Percentiles rank a stretch among this genome's conserved stretches.
These are phyloP conservation scores for Phaeosphaeriaceae sp. DNA, from an alignment of 2,329 filamentous ascomycete genomes.

Conservation along the genomic window DNA sequence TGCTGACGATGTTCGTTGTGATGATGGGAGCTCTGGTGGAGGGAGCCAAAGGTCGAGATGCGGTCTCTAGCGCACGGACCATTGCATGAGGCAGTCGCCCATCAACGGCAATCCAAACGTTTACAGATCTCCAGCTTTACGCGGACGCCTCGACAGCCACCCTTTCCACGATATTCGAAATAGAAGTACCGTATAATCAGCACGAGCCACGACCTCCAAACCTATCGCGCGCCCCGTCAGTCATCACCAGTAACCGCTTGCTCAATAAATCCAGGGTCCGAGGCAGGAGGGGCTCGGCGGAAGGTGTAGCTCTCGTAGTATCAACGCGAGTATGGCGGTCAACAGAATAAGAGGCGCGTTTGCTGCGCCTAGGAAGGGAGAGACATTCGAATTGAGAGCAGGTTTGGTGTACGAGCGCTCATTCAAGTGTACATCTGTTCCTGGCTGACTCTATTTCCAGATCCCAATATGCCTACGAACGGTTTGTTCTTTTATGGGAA, in stretches of 20 bases:
- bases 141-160: slow-evolving; percentile 11
- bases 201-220: not conserved
- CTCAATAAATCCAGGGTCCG: slow-evolving; percentile 13
- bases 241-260: slow-evolving; percentile 4
- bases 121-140: slow-evolving; percentile 16
- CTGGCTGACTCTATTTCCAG: slow-evolving; percentile 56
- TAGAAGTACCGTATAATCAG: not conserved
- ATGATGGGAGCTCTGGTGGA: not conserved
- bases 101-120: slow-evolving; percentile 23
- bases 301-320: slow-evolving; percentile 37
- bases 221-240: slow-evolving; percentile 8
- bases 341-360: slow-evolving; percentile 96
- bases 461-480: slow-evolving; percentile 98
- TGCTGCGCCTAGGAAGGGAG: slow-evolving; percentile 90
- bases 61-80: slow-evolving; percentile 27
- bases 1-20: slow-evolving; percentile 7
- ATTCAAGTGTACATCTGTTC: slow-evolving; percentile 12
- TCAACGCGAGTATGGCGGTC: slow-evolving; percentile 75
- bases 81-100: slow-evolving; percentile 30
- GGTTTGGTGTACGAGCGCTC: slow-evolving; percentile 71
- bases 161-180: slow-evolving; percentile 5
- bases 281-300: slow-evolving; percentile 46
- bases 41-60: not conserved
- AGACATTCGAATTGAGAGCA: slow-evolving; percentile 96
- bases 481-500: slow-evolving; percentile 51